These are phyloP conservation scores for Fusarium subglutinans DNA, from an alignment of 2,329 filamentous ascomycete genomes.

Conservation along the genomic window DNA sequence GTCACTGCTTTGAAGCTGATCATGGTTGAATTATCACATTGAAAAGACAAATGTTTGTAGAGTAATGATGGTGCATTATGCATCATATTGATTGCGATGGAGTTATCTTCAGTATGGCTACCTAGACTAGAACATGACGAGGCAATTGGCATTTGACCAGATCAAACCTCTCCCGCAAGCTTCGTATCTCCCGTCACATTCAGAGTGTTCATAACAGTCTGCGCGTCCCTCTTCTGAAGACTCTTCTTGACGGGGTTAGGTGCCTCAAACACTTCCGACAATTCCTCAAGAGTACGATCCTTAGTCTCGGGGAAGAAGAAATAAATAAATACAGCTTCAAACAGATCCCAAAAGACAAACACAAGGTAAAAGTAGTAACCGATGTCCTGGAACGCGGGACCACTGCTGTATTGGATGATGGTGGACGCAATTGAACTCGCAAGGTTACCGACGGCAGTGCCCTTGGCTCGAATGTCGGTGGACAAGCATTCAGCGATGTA, in stretches of 20 bases:
- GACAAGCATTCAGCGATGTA: constrained; percentile 60
- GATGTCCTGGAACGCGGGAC: constrained; percentile 55
- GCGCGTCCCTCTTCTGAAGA: constrained; percentile 53
- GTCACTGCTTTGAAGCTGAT: background rate
- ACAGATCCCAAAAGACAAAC: constrained; percentile 56
- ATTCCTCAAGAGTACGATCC: constrained; percentile 61
- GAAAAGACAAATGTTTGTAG: rapidly evolving
- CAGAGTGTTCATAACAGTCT: constrained; percentile 55
- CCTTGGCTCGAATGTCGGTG: constrained; percentile 57
- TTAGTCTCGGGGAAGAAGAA: constrained; percentile 62
- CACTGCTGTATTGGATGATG: constrained; percentile 56
- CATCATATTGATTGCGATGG: background rate
- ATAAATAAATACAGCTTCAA: constrained; percentile 56
- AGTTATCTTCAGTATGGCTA: background rate
- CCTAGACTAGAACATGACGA: background rate
- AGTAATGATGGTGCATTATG: background rate
- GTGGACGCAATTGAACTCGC: constrained; percentile 50
- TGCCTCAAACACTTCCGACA: constrained; percentile 61
- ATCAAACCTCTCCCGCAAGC: constrained; percentile 22
- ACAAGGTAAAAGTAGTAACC: constrained; percentile 57
- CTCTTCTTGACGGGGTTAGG: constrained; percentile 57
- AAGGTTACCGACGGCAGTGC: constrained; percentile 55
- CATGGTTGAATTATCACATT: background rate
- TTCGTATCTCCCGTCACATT: constrained; percentile 45
- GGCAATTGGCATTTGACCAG: background rate